A percentile compares a stretch with the other conserved stretches of the same genome.
Conservation (phyloP, 768 basidiomycete genomes). For the Ramaria sp. region DNA sequence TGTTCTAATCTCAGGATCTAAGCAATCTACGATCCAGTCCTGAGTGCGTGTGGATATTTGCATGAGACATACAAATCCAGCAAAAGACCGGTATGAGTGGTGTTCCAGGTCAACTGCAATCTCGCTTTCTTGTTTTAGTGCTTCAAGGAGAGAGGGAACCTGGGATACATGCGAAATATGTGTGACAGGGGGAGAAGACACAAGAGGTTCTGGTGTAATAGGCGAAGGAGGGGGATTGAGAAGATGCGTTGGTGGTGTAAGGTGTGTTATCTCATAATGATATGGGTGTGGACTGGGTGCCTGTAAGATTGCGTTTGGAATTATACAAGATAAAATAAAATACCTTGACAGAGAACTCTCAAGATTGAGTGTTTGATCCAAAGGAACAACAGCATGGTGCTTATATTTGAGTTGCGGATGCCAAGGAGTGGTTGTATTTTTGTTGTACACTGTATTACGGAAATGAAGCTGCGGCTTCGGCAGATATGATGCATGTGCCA, state of each 20-base stretch:
- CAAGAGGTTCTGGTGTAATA: conserved; percentile 44
- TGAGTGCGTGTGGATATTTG: conserved; percentile 75
- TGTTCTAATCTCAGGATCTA: conserved; percentile 48
- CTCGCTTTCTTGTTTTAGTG: conserved; percentile 55
- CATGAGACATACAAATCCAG: conserved; percentile 88
- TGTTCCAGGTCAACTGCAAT: conserved; percentile 94
- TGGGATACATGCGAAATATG: conserved; percentile 64
- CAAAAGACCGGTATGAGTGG: conserved; percentile 76
- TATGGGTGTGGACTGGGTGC: conserved; percentile 53
- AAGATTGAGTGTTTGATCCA: conserved; percentile 38
- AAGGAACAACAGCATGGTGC: conserved; percentile 72
- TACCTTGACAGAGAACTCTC: conserved; percentile 21
- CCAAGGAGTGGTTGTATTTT: conserved; percentile 41
- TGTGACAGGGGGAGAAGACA: conserved; percentile 24
- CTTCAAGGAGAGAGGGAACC: conserved; percentile 53
- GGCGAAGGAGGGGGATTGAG: conserved; percentile 30
- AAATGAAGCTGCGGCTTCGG: conserved; percentile 78
- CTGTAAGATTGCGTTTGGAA: conserved; percentile 9
- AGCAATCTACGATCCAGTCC: conserved; percentile 82
- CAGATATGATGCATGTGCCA: conserved; percentile 68
- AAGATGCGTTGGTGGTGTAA: conserved; percentile 64
- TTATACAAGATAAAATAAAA: conserved; percentile 10
- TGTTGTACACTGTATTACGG: conserved; percentile 46
- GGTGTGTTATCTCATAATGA: conserved; percentile 71
- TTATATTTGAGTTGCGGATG: conserved; percentile 63